phyloP scores from a whole-genome alignment of 192 early-diverging fungal genomes.

The Dimargaris cristalligena region DNA sequence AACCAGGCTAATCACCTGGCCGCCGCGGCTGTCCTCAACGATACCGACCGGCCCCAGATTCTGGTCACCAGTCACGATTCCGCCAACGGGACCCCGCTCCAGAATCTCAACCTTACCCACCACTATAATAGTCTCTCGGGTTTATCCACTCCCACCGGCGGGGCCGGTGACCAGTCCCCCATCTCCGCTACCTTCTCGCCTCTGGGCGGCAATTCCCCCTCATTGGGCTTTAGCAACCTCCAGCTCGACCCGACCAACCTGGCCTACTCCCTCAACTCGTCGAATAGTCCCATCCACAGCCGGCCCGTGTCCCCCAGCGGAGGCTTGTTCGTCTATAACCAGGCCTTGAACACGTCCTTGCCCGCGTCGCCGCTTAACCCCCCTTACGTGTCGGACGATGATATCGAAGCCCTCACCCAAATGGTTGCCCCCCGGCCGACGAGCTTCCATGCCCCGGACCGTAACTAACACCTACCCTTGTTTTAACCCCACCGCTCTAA shows the following conservation, averaged over 20 bases:
- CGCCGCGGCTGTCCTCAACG: neutral
- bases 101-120: too few species aligned
- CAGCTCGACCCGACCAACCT: constrained; percentile 1
- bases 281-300: constrained; percentile 2
- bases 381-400: constrained; percentile 1
- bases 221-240: too few species aligned
- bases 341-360: constrained; percentile 5
- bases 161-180: constrained; percentile 8
- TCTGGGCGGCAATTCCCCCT: too few species aligned
- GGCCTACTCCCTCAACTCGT: neutral
- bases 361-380: constrained; percentile 5
- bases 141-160: constrained; percentile 8
- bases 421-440: too few species aligned
- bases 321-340: neutral
- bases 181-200: neutral
- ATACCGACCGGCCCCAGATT: constrained; percentile 5
- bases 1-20: too few species aligned
- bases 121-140: neutral
- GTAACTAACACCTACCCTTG: too few species aligned
- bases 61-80: constrained; percentile 6
- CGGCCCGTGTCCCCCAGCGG: constrained; percentile 9
- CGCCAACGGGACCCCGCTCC: too few species aligned
- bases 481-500: too few species aligned
- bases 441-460: neutral
- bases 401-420: neutral